A percentile compares a stretch with the other conserved stretches of the same genome.
phyloP scores from a whole-genome alignment of 2,329 filamentous ascomycete species.

The Colletotrichum costaricense region DNA sequence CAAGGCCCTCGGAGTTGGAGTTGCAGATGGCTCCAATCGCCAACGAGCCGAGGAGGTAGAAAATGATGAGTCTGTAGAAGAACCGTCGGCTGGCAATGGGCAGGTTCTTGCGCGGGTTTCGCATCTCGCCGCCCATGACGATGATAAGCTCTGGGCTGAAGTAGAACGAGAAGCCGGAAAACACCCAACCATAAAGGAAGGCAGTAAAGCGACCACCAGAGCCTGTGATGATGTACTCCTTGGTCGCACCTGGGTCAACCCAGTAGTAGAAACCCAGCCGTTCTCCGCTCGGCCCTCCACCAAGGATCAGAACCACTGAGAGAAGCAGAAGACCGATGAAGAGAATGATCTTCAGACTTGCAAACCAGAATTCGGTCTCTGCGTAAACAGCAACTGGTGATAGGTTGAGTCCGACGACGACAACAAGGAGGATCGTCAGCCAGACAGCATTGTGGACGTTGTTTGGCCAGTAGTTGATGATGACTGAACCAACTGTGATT shows the following conservation, averaged over 20 bases:
- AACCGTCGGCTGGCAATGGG: slow-evolving; percentile 40
- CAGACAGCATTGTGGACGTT: slow-evolving; percentile 34
- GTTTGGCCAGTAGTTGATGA: slow-evolving; percentile 40
- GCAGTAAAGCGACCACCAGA: slow-evolving; percentile 38
- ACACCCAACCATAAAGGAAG: slow-evolving; percentile 38
- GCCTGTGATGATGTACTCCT: slow-evolving; percentile 29
- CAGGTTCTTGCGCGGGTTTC: slow-evolving; percentile 58
- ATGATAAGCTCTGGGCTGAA: slow-evolving; percentile 38
- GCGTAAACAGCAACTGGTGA: slow-evolving; percentile 51
- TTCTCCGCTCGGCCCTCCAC: slow-evolving; percentile 38
- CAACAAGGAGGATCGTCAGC: slow-evolving; percentile 36
- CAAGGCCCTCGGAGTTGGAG: slow-evolving; percentile 59
- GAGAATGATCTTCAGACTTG: slow-evolving; percentile 63
- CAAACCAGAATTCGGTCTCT: slow-evolving; percentile 68
- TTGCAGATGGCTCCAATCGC: slow-evolving; percentile 65
- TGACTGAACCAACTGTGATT: slow-evolving; percentile 35
- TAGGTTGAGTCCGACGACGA: slow-evolving; percentile 36
- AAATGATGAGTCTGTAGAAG: slow-evolving; percentile 43
- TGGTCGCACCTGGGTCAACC: slow-evolving; percentile 26
- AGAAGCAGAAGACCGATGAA: slow-evolving; percentile 70
- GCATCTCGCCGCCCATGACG: slow-evolving; percentile 40
- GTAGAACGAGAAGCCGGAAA: slow-evolving; percentile 39
- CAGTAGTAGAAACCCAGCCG: slow-evolving; percentile 37
- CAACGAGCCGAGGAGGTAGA: slow-evolving; percentile 62
- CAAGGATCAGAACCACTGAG: neutral